These are phyloP conservation scores for Hibiscus tridactylites DNA, from an alignment of 345 rosid species.

Conservation along the genomic window DNA sequence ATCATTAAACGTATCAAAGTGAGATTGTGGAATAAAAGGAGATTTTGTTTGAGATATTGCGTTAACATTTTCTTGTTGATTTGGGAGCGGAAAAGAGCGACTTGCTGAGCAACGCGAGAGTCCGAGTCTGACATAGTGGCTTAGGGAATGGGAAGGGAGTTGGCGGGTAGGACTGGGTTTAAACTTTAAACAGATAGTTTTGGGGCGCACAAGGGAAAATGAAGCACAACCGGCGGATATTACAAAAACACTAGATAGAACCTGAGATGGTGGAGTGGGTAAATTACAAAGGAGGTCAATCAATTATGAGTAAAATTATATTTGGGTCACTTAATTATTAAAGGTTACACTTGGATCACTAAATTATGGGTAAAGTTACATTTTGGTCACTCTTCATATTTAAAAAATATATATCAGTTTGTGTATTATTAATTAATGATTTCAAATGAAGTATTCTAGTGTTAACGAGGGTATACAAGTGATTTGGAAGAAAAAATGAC, in stretches of 20 bases:
- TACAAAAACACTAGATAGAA: not conserved
- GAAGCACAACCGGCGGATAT: not conserved
- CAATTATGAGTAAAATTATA: too few species aligned
- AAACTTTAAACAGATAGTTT: not conserved
- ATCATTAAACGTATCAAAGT: not conserved
- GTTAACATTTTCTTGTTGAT: constrained; percentile 41
- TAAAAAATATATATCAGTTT: too few species aligned
- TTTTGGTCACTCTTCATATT: too few species aligned
- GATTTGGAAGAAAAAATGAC: too few species aligned
- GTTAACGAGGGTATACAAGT: too few species aligned
- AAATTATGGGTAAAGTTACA: too few species aligned
- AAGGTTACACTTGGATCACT: too few species aligned
- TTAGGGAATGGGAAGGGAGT: not conserved
- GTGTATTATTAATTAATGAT: too few species aligned
- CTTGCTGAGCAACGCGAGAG: constrained; percentile 18
- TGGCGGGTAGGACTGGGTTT: constrained; percentile 15
- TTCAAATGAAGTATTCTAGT: too few species aligned
- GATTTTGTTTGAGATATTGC: not conserved
- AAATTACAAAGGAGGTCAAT: too few species aligned
- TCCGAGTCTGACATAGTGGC: constrained; percentile 14
- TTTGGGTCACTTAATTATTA: too few species aligned
- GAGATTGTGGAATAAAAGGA: not conserved
- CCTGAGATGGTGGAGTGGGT: too few species aligned
- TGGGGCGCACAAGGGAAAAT: not conserved
- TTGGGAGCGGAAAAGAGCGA: constrained; percentile 40